phyloP scores from a whole-genome alignment of 2,329 filamentous ascomycete species.

The Apiospora pterosperma region DNA sequence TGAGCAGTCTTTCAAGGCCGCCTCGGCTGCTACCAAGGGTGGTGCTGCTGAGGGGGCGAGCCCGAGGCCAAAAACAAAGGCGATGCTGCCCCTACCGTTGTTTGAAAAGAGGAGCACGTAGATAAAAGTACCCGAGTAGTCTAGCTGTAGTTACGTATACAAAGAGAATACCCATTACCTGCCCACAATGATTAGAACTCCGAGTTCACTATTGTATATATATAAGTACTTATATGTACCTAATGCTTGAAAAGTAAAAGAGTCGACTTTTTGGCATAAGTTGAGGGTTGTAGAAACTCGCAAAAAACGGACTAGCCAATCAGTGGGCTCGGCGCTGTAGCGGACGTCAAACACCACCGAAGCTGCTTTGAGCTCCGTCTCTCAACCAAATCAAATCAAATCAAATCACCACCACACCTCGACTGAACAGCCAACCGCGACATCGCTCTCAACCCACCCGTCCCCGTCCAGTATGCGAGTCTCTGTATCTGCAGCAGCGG shows the following conservation, averaged over 20 bases:
- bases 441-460: background rate
- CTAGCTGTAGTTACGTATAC: background rate
- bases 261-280: too few species aligned
- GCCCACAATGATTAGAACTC: background rate
- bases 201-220: too few species aligned
- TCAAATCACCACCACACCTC: background rate
- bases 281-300: background rate
- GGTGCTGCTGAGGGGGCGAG: conserved; percentile 20
- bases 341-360: background rate
- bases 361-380: background rate
- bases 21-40: conserved; percentile 40
- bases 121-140: background rate
- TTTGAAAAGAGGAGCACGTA: conserved; percentile 17
- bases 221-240: too few species aligned
- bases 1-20: conserved; percentile 77
- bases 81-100: conserved; percentile 32
- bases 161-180: conserved; percentile 5
- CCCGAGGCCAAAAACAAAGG: conserved; percentile 33
- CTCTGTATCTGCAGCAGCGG: background rate
- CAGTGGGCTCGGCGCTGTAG: background rate
- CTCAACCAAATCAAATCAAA: background rate
- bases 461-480: background rate
- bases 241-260: too few species aligned
- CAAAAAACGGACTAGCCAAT: background rate
- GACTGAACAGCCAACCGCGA: background rate